Conservation (phyloP, 352 stramenopile species). For the Phytophthora hybrid region DNA sequence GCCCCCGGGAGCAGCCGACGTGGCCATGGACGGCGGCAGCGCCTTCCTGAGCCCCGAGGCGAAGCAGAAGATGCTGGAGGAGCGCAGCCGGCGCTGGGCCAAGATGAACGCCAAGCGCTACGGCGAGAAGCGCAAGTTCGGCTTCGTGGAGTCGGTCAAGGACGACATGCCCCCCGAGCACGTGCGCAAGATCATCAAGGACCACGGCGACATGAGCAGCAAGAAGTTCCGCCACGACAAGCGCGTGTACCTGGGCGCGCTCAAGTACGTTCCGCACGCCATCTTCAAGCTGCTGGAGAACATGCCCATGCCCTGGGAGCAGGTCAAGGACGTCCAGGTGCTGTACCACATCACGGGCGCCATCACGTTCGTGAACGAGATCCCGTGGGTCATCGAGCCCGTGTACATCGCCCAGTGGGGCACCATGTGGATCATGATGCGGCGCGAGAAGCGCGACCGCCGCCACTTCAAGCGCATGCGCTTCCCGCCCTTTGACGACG, state of each 20-base stretch:
- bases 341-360: conserved; percentile 99
- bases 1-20: conserved; percentile 32
- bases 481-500: conserved; percentile 99
- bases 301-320: conserved; percentile 99
- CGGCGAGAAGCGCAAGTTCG: conserved; percentile 94
- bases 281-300: conserved; percentile 99
- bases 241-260: conserved; percentile 98
- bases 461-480: conserved; percentile 99
- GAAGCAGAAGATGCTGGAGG: conserved; percentile 73
- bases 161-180: conserved; percentile 97
- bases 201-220: conserved; percentile 99
- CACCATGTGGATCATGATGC: conserved; percentile 99
- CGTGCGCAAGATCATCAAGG: conserved; percentile 99
- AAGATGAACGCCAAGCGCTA: conserved; percentile 96
- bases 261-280: conserved; percentile 99
- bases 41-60: conserved; percentile 53
- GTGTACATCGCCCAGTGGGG: conserved; percentile 99
- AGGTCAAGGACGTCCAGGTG: conserved; percentile 99
- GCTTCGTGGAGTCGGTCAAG: conserved; percentile 93
- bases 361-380: conserved; percentile 99
- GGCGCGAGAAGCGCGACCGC: conserved; percentile 98
- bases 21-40: conserved; percentile 8
- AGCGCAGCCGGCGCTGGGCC: conserved; percentile 83
- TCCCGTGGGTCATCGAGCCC: conserved; percentile 99
- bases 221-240: conserved; percentile 99